Conservation (phyloP, 1,284 basidiomycete genomes). For the Ceratobasidium papillatum region DNA sequence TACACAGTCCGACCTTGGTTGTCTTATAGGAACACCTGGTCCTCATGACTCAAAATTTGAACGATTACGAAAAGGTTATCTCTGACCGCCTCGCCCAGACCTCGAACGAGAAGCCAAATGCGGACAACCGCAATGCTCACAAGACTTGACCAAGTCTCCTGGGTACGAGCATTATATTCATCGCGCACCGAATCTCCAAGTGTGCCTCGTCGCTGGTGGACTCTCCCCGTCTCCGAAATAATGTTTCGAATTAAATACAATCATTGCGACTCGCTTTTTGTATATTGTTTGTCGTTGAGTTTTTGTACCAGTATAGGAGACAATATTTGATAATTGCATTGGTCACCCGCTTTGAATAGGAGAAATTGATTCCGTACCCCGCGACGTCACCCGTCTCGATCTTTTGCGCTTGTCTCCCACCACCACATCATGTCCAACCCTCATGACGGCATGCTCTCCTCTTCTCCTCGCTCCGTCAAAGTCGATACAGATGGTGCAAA, state of each 20-base stretch:
- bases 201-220: too few species aligned
- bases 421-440: conserved; percentile 33
- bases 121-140: conserved; percentile 99
- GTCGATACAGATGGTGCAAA: conserved; percentile 41
- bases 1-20: conserved; percentile 12
- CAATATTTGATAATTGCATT: too few species aligned
- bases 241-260: too few species aligned
- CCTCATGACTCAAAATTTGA: conserved; percentile 99
- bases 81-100: conserved; percentile 99
- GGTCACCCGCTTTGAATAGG: too few species aligned
- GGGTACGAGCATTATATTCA: conserved; percentile 97
- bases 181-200: too few species aligned
- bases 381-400: neutral
- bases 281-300: too few species aligned
- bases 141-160: conserved; percentile 92
- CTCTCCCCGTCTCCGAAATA: too few species aligned
- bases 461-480: conserved; percentile 35
- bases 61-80: conserved; percentile 98
- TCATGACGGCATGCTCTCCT: conserved; percentile 19
- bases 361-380: too few species aligned
- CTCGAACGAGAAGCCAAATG: conserved; percentile 99
- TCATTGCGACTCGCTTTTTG: too few species aligned
- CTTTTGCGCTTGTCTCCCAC: conserved; percentile 4
- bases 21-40: conserved; percentile 88
- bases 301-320: too few species aligned